Evolutionary conservation across 257 asterid genomes (phyloP), one percentile per base, ranked within the genome.

Genomic region (Jacaranda copaia): DNA sequence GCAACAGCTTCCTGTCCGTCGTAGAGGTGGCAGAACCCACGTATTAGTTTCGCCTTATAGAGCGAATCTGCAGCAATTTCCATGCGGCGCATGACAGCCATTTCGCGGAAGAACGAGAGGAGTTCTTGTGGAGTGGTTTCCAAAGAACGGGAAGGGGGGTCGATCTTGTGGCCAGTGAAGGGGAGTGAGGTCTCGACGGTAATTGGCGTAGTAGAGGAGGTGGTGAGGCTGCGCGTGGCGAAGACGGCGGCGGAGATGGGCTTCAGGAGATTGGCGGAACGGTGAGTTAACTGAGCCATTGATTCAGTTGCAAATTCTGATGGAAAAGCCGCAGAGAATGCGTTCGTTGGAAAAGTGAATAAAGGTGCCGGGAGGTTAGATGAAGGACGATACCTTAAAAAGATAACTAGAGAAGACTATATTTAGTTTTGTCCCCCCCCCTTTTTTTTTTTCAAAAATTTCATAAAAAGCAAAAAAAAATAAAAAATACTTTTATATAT

Each of bases 1-100:
- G 84, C 78, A 0, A 89, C 97, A 5, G 94, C 97, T 65, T 91
- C 97, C 69, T 91, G 97, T 3, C 97, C 97, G 74, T 91, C 94
- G 81, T 91, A 91, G 0, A 91, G 87, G 45, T 91, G 94, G 72
- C 97, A 91, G 63, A 91, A 91, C 2, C 97, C 97, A 6, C 96
- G 91, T 74, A 91, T 89, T 35, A 91, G 81, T 58, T 91, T 91
- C 7, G 96, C 88, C 70, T 91, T 91, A 79, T 91, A 91, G 15
- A 91, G 94, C 0, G 97, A 89, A 43, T 91, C 97, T 49, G 97
- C 91, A 8, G 94, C 91, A 81, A 91, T 87, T 72, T 91, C 97
- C 97, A 86, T 89, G 3, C 94, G 89, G 36, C 97, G 93, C 97
- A 91, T 91, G 70, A 85, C 35, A 3, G 88, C 87, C 94, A 91